Evolutionary conservation across 352 stramenopile genomes (phyloP), one percentile per base, ranked within the genome.

Genomic region (Phytophthora meadii): DNA sequence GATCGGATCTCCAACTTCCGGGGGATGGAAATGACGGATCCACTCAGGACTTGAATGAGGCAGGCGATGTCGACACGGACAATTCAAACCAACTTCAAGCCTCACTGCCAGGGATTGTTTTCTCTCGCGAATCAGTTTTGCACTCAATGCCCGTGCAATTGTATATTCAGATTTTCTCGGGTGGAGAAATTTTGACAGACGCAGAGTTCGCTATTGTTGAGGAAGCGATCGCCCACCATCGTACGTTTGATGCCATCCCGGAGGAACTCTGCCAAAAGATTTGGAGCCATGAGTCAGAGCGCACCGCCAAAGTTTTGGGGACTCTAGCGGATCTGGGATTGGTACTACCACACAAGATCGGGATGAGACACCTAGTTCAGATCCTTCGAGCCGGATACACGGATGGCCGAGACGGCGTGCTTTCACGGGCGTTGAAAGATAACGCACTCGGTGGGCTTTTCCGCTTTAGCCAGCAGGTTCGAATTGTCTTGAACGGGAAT

Each of bases 101-200:
- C 19, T 17, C 37, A 5, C 34, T 54, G 1, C 73, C 70, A 53
- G 81, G 81, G 1, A 76, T 92, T 39, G 77, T 95, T 8, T 95
- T 94, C 60, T 90, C 84, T 12, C 76, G 84, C 7, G 85, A 95
- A 64, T 77, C 78, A 0, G 73, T 95, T 36, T 72, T 95, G 24
- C 82, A 92, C 51, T 74, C 76, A 32, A 93, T 95, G 85, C 79
- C 82, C 10, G 79, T 95, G 36, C 63, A 87, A 47, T 62, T 92
- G 53, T 95, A 95, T 61, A 93, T 95, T 44, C 72, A 85, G 42
- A 78, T 87, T 34, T 93, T 94, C 46, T 90, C 82, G 14, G 87
- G 87, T 42, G 88, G 88, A 15, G 72, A 58, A 5, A 78, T 89
- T 47, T 66, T 95, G 27, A 79, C 63, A 5, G 64, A 79, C 2